phyloP scores from a whole-genome alignment of 331 rosid species.

The Acacia concinna region DNA sequence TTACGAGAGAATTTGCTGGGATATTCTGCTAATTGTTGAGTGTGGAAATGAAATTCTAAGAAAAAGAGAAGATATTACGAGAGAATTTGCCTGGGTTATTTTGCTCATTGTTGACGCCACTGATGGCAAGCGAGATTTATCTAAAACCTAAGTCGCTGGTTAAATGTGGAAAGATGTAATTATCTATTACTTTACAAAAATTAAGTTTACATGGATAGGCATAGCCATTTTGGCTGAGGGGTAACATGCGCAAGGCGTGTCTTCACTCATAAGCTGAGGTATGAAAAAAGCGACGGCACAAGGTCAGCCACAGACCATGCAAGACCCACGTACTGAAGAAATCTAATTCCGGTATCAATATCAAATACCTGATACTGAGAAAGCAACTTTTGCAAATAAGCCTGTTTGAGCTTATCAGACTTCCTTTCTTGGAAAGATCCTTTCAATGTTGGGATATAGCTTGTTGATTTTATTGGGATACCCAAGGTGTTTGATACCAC shows the following conservation, averaged over 20 bases:
- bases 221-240: neutral
- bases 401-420: slow-evolving; percentile 50
- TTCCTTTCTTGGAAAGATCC: slow-evolving; percentile 45
- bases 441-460: slow-evolving; percentile 62
- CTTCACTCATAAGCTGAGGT: slow-evolving; percentile 50
- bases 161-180: neutral
- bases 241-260: neutral
- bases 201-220: neutral
- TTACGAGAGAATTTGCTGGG: too few species aligned
- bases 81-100: neutral
- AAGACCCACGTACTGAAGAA: slow-evolving; percentile 88
- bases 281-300: slow-evolving; percentile 80
- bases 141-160: neutral
- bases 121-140: neutral
- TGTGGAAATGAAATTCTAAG: too few species aligned
- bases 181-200: slow-evolving; percentile 35
- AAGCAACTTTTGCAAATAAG: slow-evolving; percentile 58
- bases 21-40: neutral
- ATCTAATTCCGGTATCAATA: slow-evolving; percentile 89
- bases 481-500: slow-evolving; percentile 74
- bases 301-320: slow-evolving; percentile 98
- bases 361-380: slow-evolving; percentile 60
- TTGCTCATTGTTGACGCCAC: neutral
- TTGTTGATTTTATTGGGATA: slow-evolving; percentile 75
- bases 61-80: too few species aligned